Evolutionary conservation across 1,139 yeast genomes (phyloP).

Genomic region (Yarrowia galli): DNA sequence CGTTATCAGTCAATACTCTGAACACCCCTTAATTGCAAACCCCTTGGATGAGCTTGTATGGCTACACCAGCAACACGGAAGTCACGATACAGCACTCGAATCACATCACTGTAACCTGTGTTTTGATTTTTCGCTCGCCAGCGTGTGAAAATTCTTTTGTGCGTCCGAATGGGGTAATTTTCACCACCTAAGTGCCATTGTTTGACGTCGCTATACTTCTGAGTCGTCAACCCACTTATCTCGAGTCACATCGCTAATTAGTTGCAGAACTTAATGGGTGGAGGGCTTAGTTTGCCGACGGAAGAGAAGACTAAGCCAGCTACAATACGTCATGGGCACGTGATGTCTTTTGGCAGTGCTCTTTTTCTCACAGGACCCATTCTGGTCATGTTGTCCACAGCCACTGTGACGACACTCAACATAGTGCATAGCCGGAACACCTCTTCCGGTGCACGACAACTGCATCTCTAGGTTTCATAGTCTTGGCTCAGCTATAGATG

Average conservation of each 20-base stretch:
- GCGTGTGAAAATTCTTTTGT: background rate
- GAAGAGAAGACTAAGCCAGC: too few species aligned
- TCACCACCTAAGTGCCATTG: background rate
- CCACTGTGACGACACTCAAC: background rate
- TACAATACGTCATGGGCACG: background rate
- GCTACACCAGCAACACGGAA: too few species aligned
- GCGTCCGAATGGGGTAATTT: background rate
- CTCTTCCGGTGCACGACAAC: conserved; percentile 1
- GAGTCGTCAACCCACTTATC: background rate
- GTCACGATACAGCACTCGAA: too few species aligned
- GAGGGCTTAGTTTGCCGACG: background rate
- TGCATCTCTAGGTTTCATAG: conserved; percentile 12
- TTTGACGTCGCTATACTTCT: background rate
- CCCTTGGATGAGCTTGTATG: too few species aligned
- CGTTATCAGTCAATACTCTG: too few species aligned
- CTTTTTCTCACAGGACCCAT: too few species aligned
- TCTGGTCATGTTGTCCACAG: background rate
- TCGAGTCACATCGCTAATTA: background rate
- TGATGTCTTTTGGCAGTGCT: background rate
- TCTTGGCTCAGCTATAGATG: background rate
- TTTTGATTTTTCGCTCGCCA: too few species aligned
- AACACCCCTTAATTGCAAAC: too few species aligned
- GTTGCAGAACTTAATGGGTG: background rate
- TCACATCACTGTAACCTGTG: background rate
- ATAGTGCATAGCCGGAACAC: background rate